Conservation (phyloP, 2,329 filamentous ascomycete genomes). For the Diaporthe vaccinii region DNA sequence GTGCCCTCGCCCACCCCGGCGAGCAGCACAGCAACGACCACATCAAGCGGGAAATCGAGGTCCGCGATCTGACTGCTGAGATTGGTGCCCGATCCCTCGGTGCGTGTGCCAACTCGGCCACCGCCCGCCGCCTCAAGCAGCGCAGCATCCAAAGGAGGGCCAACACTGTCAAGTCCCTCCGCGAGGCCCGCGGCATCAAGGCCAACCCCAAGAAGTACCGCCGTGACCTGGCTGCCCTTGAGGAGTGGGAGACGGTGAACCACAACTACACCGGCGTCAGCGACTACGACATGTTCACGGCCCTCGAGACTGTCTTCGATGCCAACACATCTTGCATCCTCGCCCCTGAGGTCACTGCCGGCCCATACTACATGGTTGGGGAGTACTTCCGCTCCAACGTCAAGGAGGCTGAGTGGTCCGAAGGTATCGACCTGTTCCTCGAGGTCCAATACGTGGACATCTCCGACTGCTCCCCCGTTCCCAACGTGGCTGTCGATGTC, state of each 20-base stretch:
- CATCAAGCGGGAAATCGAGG: constrained; percentile 52
- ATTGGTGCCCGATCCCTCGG: constrained; percentile 48
- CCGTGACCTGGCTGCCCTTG: constrained; percentile 49
- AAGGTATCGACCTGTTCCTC: constrained; percentile 57
- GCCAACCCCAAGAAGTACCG: constrained; percentile 50
- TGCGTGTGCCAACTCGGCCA: constrained; percentile 49
- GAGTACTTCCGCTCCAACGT: constrained; percentile 61
- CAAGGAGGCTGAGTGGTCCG: constrained; percentile 53
- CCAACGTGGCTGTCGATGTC: constrained; percentile 57
- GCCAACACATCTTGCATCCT: constrained; percentile 53
- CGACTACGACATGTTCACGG: constrained; percentile 50
- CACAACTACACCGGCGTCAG: constrained; percentile 50
- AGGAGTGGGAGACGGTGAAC: constrained; percentile 52
- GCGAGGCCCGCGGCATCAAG: constrained; percentile 53
- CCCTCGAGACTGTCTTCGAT: constrained; percentile 51
- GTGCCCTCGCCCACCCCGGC: constrained; percentile 50
- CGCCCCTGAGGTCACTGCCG: constrained; percentile 52
- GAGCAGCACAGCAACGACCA: constrained; percentile 48
- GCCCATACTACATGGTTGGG: constrained; percentile 56
- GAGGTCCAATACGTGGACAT: constrained; percentile 51
- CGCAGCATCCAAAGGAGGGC: constrained; percentile 57
- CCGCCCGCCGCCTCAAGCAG: constrained; percentile 54
- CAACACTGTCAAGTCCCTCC: constrained; percentile 54
- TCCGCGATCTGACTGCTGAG: constrained; percentile 50
- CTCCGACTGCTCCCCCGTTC: constrained; percentile 60